Base-by-base conservation (phyloP, 371 early-diverging fungal genomes). In the Mucor sp. region DNA sequence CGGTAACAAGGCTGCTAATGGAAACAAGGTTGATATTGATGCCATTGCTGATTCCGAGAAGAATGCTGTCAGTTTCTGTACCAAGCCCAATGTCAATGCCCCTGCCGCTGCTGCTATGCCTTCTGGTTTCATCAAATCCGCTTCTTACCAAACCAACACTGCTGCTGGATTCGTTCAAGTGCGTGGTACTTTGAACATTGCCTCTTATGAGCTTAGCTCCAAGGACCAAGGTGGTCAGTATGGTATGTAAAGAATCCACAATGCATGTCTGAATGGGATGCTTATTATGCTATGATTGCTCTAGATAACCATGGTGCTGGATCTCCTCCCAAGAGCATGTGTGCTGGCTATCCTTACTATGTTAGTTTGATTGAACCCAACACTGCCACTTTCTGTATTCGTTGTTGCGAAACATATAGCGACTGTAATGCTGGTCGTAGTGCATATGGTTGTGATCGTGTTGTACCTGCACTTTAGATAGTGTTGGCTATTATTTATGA, bases 161-260 rank as follows among this genome's bases (percentile, higher is more conserved):
- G 58, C 61, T 58, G 65, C 65, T 23, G 70, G 70, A n/a, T 82
- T 74, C 47, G 71, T 74, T 23, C 85, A 84, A 62, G 73, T 84
- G 23, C 82, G 82, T 44, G 85, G 85, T 37, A 76, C 74, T 32
- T 72, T 84, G 8, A 67, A 81, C 28, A 56, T 74, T 11, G 55
- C 72, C 8, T 69, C 67, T 4, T 77, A 72, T 66, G 72, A 63
- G 0, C 67, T 78, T 57, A 75, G 69, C 60, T 50, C 77, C 1
- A 70, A 60, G 4, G 85, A 84, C 53, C 72, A 82, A 15, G 85
- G 85, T 65, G 85, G 85, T 53, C 85, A 84, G 30, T 74, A 74
- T 32, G 75, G 30, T 30, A n/a, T n/a, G n/a, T n/a, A n/a, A n/a
- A n/a, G n/a, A n/a, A n/a, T n/a, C n/a, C n/a, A n/a, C n/a, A n/a